Evolutionary conservation across 371 early-diverging fungal genomes (phyloP), one percentile per base, ranked within the genome.

Genomic region (Syncephalis plumigaleata): DNA sequence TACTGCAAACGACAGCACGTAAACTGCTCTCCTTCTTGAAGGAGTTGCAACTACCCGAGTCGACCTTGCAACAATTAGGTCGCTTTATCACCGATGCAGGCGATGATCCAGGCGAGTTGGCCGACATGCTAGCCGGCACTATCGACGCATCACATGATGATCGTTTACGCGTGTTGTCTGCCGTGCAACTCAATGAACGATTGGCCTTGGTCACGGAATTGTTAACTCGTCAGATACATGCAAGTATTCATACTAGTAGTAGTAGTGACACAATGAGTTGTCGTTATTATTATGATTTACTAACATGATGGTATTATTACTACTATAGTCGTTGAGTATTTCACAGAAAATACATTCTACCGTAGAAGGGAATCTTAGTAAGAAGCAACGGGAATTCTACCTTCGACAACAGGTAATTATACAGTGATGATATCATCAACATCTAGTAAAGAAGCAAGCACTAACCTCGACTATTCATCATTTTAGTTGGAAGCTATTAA

Each of bases 341-440:
- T 80, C 82, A 23, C 79, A 80, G 58, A 76, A 84, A 61, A 69
- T 85, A 15, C 83, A 82, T 51, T 69, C 77, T 8, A 81, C 73
- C n/a, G 75, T 85, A 4, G 83, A 82, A 57, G 77, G 73, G 42
- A 81, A 81, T 53, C 60, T 85, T 9, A 78, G 68, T 46, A 72
- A 81, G 58, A 79, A 81, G 59, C 86, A 85, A 51, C 66, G 83
- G 25, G 89, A 88, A 60, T 83, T 75, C 49, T 78, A 82, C 55
- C 66, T 87, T 47, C 71, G 84, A n/a, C 80, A 87, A 59, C 88
- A 84, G 71, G 79, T 77, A 56, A 44, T 25, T 26, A n/a, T n/a
- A n/a, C n/a, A n/a, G n/a, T n/a, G n/a, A n/a, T n/a, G n/a, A n/a
- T n/a, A n/a, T 20, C 11, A 16, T 2, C 31, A 16, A 38, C 13